Percentiles rank a stretch among this genome's conserved stretches.
Evolutionary conservation across 2,329 filamentous ascomycete species (phyloP).

Genomic region (Ploettnerulaceae sp.): DNA sequence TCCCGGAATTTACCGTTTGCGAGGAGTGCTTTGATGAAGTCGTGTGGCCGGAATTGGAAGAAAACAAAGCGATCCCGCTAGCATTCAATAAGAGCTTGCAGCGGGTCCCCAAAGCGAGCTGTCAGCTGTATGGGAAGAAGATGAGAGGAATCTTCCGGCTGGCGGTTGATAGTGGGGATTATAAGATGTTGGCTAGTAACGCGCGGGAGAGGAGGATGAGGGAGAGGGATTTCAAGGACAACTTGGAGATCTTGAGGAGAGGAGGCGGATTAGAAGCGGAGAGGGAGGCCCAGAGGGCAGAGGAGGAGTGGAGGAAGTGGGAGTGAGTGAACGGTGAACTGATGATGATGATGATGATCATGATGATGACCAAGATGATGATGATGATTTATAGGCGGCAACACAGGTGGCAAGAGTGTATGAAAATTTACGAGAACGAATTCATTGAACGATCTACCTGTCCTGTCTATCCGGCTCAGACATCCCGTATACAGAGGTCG

Average conservation of each 20-base stretch:
- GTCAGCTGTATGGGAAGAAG: slow-evolving; percentile 73
- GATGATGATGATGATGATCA: slow-evolving; percentile 10
- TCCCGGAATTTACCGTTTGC: slow-evolving; percentile 79
- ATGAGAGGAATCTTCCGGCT: slow-evolving; percentile 72
- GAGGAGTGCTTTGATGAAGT: slow-evolving; percentile 80
- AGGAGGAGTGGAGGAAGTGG: slow-evolving; percentile 48
- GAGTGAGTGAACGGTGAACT: slow-evolving; percentile 35
- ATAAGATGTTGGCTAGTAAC: slow-evolving; percentile 54
- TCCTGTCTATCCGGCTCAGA: too few species aligned
- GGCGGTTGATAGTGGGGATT: slow-evolving; percentile 62
- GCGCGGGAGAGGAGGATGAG: slow-evolving; percentile 48
- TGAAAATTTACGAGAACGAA: too few species aligned
- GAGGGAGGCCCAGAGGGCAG: slow-evolving; percentile 43
- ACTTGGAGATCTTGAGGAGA: slow-evolving; percentile 22
- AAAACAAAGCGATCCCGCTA: slow-evolving; percentile 51
- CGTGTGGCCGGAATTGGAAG: slow-evolving; percentile 62
- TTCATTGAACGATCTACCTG: too few species aligned
- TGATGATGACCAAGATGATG: too few species aligned
- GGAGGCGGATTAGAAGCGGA: slow-evolving; percentile 10
- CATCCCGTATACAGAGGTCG: too few species aligned
- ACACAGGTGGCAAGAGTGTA: too few species aligned
- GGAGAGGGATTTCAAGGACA: slow-evolving; percentile 25
- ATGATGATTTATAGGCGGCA: too few species aligned
- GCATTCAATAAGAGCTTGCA: slow-evolving; percentile 61
- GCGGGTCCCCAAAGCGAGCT: slow-evolving; percentile 52